phyloP scores from a whole-genome alignment of 225 moss, liverwort and hornwort species.

The Anthoceros angustus region DNA sequence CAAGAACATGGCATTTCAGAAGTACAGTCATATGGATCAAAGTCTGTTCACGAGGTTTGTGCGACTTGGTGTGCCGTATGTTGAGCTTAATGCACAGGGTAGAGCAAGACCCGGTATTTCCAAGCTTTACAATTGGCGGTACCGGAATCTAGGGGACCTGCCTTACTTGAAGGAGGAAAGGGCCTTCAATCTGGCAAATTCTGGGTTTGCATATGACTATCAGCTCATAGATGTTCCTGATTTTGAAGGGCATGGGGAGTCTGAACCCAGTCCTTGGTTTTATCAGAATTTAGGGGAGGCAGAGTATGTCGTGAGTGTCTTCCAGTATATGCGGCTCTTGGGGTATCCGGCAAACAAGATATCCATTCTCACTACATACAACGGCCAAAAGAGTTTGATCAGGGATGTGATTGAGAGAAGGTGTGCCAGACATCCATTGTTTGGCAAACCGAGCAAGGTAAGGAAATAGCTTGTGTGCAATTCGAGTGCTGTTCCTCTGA shows the following conservation, averaged over 20 bases:
- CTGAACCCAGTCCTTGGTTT: slow-evolving; percentile 82
- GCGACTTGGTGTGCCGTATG: slow-evolving; percentile 78
- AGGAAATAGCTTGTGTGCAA: too few species aligned
- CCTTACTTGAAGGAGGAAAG: slow-evolving; percentile 55
- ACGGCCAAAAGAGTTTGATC: slow-evolving; percentile 95
- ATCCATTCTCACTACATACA: slow-evolving; percentile 87
- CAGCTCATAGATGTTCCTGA: slow-evolving; percentile 94
- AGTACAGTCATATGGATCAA: slow-evolving; percentile 98
- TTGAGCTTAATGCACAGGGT: slow-evolving; percentile 97
- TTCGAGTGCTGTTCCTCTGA: background rate
- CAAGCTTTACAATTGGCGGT: slow-evolving; percentile 97
- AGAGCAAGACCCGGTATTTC: slow-evolving; percentile 90
- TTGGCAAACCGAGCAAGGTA: slow-evolving; percentile 92
- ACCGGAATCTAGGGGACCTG: slow-evolving; percentile 77
- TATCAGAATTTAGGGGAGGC: slow-evolving; percentile 98
- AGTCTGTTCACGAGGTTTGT: slow-evolving; percentile 97
- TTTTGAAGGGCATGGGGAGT: slow-evolving; percentile 74
- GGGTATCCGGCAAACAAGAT: slow-evolving; percentile 90
- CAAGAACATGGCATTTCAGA: slow-evolving; percentile 94
- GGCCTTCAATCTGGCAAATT: slow-evolving; percentile 62
- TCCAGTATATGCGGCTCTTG: slow-evolving; percentile 84
- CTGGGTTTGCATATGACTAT: slow-evolving; percentile 74
- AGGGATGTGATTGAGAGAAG: slow-evolving; percentile 80
- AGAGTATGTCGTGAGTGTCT: slow-evolving; percentile 92
- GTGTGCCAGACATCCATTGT: slow-evolving; percentile 77